Conservation (phyloP, 2,329 filamentous ascomycete genomes). For the Aquanectria penicillioides region DNA sequence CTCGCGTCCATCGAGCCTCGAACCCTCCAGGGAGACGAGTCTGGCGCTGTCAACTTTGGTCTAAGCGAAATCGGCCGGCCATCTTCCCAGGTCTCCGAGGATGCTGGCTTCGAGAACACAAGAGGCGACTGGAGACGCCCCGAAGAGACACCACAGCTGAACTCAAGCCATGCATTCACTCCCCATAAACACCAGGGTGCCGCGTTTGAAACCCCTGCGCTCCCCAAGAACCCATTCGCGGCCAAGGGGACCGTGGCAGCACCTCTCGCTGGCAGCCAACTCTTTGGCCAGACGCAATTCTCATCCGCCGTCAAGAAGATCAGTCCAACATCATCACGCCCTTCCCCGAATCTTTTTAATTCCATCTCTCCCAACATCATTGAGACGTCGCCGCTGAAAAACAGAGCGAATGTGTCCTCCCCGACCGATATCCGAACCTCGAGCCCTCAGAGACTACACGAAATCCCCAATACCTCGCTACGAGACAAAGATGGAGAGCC, state of each 20-base stretch:
- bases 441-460: constrained; percentile 51
- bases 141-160: constrained; percentile 47
- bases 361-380: constrained; percentile 57
- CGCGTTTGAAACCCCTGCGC: constrained; percentile 60
- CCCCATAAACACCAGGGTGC: constrained; percentile 42
- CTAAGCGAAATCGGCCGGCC: constrained; percentile 48
- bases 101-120: constrained; percentile 51
- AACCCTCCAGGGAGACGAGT: constrained; percentile 58
- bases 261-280: constrained; percentile 56
- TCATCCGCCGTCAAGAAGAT: constrained; percentile 61
- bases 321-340: constrained; percentile 68
- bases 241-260: constrained; percentile 46
- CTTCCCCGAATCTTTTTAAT: constrained; percentile 62
- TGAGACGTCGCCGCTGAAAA: constrained; percentile 60
- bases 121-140: constrained; percentile 51
- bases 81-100: constrained; percentile 55
- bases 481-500: constrained; percentile 30
- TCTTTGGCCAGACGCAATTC: constrained; percentile 65
- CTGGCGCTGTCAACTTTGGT: constrained; percentile 60
- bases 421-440: constrained; percentile 54
- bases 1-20: constrained; percentile 44
- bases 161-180: constrained; percentile 44
- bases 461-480: constrained; percentile 43
- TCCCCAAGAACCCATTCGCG: constrained; percentile 60
- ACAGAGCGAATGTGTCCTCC: constrained; percentile 58